Percentiles rank a stretch among this genome's conserved stretches.
Conservation (phyloP, 2,329 filamentous ascomycete genomes). For the Beauveria sp. region DNA sequence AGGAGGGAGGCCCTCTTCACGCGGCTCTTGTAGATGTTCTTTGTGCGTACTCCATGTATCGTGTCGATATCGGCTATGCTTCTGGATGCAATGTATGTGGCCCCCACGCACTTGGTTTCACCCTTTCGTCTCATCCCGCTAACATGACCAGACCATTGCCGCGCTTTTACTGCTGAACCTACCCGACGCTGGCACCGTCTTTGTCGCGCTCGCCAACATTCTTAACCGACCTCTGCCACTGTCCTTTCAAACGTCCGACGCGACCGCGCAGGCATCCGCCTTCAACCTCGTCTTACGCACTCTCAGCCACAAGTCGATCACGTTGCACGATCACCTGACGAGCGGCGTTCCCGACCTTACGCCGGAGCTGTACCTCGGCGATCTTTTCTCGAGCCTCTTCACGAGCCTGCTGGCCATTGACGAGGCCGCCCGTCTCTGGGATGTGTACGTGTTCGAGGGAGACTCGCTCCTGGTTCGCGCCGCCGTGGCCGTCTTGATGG, state of each 20-base stretch:
- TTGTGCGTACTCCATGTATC: conserved; percentile 73
- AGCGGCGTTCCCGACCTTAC: conserved; percentile 37
- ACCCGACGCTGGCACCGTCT: conserved; percentile 53
- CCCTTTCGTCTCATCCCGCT: conserved; percentile 8
- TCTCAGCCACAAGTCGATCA: conserved; percentile 55
- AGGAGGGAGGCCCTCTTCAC: conserved; percentile 57
- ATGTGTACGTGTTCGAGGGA: conserved; percentile 76
- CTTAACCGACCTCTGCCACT: conserved; percentile 69
- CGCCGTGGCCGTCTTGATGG: conserved; percentile 58
- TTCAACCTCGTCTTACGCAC: conserved; percentile 63
- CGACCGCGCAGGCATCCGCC: conserved; percentile 58
- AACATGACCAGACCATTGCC: conserved; percentile 52
- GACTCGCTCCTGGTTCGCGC: conserved; percentile 65
- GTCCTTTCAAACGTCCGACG: conserved; percentile 66
- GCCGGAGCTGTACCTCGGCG: conserved; percentile 47
- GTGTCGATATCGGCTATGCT: conserved; percentile 73
- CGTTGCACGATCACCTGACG: conserved; percentile 57
- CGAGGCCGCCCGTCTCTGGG: conserved; percentile 66
- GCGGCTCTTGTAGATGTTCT: conserved; percentile 62
- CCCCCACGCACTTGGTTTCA: background rate
- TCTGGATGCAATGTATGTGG: conserved; percentile 64
- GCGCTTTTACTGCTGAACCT: conserved; percentile 68
- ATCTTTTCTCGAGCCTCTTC: conserved; percentile 58
- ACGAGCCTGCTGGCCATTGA: conserved; percentile 58
- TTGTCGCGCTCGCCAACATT: conserved; percentile 66